Base-by-base conservation (phyloP, 768 basidiomycete species). In the Daedalea quercina region DNA sequence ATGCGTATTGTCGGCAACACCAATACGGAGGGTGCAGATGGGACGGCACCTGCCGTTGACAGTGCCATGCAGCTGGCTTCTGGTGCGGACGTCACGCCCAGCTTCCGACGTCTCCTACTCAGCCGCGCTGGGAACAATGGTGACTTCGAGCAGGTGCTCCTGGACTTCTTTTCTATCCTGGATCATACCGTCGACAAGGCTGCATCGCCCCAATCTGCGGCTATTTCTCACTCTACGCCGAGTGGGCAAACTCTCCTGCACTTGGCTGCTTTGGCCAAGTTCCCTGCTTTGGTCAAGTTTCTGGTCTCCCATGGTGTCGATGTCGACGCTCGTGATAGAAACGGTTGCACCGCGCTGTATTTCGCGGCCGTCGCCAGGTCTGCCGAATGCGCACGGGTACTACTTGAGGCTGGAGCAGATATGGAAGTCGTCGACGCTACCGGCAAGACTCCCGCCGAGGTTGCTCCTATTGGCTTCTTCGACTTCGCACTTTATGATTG, bases 221-320 rank as follows among this genome's bases (percentile, higher is more conserved):
- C 86, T 3, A 73, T 96, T 55, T 94, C 88, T 11, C 80, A 86
- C 61, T 64, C 78, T 40, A 89, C 86, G 44, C 62, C 78, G 51
- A 79, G 76, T 49, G 87, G 89, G 23, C 94, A 97, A 63, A 94
- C 92, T 0, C 70, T 99, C 3, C 80, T 98, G 11, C 95, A 99
- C 66, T 74, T 97, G 42, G 86, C 94, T 1, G 75, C 83, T 4
- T 84, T 91, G 63, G 80, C 94, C 52, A 85, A 85, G 26, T 90
- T 90, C 67, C 70, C 80, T 9, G 71, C 80, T 4, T 77, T 98
- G 28, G 78, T 84, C 17, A 63, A 72, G 43, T 90, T 89, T 70
- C 74, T 99, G 52, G 70, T 95, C 52, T 69, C 73, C 3, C 87
- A 79, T 50, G 81, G 77, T 7, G 82, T 86, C 34, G 90, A 94